These are phyloP conservation scores for Sugiyamaella mastotermitis DNA, from an alignment of 805 yeast genomes.

Conservation along the genomic window DNA sequence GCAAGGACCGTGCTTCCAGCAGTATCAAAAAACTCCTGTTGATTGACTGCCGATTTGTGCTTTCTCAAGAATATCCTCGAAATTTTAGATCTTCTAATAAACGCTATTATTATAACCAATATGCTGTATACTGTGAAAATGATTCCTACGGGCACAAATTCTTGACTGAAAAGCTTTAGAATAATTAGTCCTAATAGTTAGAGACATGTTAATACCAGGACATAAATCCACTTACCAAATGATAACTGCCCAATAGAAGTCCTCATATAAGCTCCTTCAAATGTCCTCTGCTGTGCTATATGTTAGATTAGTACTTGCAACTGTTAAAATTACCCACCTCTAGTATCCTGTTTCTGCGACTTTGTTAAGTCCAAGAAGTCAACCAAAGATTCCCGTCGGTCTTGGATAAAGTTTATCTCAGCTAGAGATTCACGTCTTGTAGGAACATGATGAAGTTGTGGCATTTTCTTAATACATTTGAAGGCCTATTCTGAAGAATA, in stretches of 20 bases:
- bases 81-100: conserved; percentile 24
- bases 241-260: conserved; percentile 65
- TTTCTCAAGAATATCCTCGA: conserved; percentile 35
- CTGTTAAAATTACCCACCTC: too few relatives aligned
- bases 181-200: conserved; percentile 42
- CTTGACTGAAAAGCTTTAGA: conserved; percentile 56
- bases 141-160: conserved; percentile 61
- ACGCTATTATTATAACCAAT: conserved; percentile 36
- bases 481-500: too few relatives aligned
- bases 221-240: conserved; percentile 35
- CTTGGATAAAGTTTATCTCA: not conserved
- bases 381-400: conserved; percentile 1
- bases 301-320: too few relatives aligned
- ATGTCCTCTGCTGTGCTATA: conserved; percentile 74
- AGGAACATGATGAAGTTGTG: too few relatives aligned
- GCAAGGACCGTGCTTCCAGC: conserved; percentile 57
- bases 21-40: conserved; percentile 45
- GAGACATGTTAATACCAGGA: too few relatives aligned
- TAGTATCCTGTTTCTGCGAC: conserved; percentile 6
- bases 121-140: conserved; percentile 59
- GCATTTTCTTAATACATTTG: too few relatives aligned
- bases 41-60: conserved; percentile 22
- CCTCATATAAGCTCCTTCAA: conserved; percentile 77
- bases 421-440: too few relatives aligned
- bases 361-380: conserved; percentile 7